Evolutionary conservation across 2,329 filamentous ascomycete species (phyloP), one percentile per base, ranked within the genome.

Genomic region (Pseudogymnoascus destructans): DNA sequence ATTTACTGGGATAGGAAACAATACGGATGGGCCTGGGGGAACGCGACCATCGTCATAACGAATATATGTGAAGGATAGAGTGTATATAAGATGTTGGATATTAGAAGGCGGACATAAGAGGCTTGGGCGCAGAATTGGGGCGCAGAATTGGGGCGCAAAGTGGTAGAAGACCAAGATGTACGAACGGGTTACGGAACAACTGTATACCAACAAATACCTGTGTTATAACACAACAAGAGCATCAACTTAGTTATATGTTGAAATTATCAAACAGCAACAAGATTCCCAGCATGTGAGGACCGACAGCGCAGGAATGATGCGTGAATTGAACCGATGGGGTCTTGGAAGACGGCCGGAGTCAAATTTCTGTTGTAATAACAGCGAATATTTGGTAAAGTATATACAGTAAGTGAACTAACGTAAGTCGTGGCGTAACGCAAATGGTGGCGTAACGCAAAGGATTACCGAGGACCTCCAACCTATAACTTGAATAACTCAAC

Each of bases 1-100:
- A 0, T 86, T 92, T 68, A 79, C 46, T 15, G 46, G 38, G 2
- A 40, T 32, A 40, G 56, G 38, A 46, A 17, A 17, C 40, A 42
- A 55, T 58, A 35, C 54, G 11, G 54, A 35, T 35, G 54, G 54
- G 3, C 2, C 30, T 23, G 54, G 54, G 23, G 54, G 35, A n/a
- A 17, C 25, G 3, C 46, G 46, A 19, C 25, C 46, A 52, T 52
- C 46, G 25, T 3, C 25, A 52, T 52, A 52, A 52, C 46, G 46
- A 52, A 52, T 52, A 30, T 52, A 52, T 52, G 15, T 49, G 25
- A 52, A 30, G 8, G 15, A 9, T 10, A 23, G 21, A 23, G 46
- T 52, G 46, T 52, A 52, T 32, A 52, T 52, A 52, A 30, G 15
- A 32, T 52, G 25, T 52, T 52, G 46, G 46, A 52, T 52, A 52